A percentile compares a stretch with the other conserved stretches of the same genome.
Evolutionary conservation across 225 moss, liverwort and hornwort genomes (phyloP).

Genomic region (Marchantia polymorpha): DNA sequence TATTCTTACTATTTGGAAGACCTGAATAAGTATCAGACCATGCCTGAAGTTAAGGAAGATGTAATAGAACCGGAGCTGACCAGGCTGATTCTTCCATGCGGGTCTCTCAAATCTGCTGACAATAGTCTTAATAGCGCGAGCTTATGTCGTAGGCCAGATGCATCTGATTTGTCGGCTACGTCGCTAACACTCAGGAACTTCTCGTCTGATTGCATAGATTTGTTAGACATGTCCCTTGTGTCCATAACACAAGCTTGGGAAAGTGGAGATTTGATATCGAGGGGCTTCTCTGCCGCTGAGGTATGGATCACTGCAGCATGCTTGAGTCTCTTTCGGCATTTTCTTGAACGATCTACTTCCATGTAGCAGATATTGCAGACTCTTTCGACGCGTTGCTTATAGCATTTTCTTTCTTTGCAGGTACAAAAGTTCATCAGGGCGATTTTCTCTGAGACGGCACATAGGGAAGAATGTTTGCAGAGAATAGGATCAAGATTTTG

Average conservation of each 20-base stretch:
- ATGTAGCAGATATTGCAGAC: not conserved
- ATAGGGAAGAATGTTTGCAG: conserved; percentile 60
- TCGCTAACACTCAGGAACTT: too few species aligned
- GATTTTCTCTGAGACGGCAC: conserved; percentile 69
- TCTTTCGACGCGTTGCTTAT: not conserved
- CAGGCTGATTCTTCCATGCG: too few species aligned
- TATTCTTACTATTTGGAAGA: too few species aligned
- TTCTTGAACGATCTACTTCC: not conserved
- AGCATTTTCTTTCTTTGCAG: conserved; percentile 38
- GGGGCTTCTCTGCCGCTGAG: conserved; percentile 77
- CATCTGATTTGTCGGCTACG: too few species aligned
- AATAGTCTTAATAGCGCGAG: too few species aligned
- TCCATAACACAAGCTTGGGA: conserved; percentile 86
- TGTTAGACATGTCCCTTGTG: conserved; percentile 86
- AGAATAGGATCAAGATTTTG: conserved; percentile 43
- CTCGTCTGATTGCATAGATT: conserved; percentile 46
- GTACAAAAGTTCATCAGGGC: conserved; percentile 72
- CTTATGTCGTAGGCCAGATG: too few species aligned
- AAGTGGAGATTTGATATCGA: conserved; percentile 64
- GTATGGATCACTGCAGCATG: conserved; percentile 30
- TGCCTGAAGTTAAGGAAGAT: too few species aligned
- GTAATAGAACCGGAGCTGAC: too few species aligned
- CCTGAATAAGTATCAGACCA: too few species aligned
- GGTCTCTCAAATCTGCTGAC: too few species aligned
- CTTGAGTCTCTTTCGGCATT: not conserved